phyloP scores from a whole-genome alignment of 306 rosid species.

The Carpinus viminea region DNA sequence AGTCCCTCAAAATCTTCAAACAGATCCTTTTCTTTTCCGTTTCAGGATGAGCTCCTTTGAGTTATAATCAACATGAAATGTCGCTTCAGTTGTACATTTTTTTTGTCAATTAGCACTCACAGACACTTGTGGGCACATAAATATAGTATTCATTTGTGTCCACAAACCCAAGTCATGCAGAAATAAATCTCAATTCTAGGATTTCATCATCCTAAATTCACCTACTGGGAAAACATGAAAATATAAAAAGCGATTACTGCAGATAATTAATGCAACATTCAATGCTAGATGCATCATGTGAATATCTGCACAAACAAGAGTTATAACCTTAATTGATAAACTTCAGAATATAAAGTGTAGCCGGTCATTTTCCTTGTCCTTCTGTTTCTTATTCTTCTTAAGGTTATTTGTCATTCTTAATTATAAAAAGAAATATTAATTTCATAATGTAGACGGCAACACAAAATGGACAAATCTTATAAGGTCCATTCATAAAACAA shows the following conservation, averaged over 20 bases:
- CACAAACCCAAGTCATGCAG: background rate
- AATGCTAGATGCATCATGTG: background rate
- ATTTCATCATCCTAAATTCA: background rate
- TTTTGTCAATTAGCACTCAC: background rate
- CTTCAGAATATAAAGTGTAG: background rate
- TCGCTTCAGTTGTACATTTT: too few relatives aligned
- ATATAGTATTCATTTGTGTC: background rate
- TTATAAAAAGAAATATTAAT: too few relatives aligned
- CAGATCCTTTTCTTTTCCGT: too few relatives aligned
- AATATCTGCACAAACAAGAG: background rate
- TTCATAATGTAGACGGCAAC: too few relatives aligned
- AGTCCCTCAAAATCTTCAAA: too few relatives aligned
- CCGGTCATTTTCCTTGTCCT: too few relatives aligned
- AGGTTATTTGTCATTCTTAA: too few relatives aligned
- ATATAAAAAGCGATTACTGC: background rate
- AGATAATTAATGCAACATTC: background rate
- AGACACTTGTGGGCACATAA: background rate
- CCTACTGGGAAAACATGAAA: background rate
- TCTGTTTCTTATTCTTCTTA: too few relatives aligned
- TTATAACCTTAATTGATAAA: background rate
- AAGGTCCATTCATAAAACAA: too few relatives aligned
- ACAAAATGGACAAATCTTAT: too few relatives aligned
- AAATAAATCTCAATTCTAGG: background rate
- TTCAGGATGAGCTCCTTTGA: too few relatives aligned
- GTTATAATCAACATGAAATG: too few relatives aligned